phyloP scores from a whole-genome alignment of 495 filamentous ascomycete species.

The Trichoderma orchidacearum region DNA sequence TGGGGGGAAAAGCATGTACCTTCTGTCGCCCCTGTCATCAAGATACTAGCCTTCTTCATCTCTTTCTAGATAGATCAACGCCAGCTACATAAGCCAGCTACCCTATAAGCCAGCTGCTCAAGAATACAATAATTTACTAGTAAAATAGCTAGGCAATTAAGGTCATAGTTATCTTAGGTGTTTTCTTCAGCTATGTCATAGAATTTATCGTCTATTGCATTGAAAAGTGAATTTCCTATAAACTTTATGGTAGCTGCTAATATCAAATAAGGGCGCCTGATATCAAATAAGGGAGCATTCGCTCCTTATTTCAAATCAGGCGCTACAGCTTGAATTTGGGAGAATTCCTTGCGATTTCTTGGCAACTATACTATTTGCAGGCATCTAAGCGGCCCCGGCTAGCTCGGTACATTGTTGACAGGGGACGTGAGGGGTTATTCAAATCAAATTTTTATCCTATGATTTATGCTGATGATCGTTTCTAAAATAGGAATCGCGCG shows the following conservation, averaged over 20 bases:
- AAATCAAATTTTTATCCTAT: no score
- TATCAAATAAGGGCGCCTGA: no score
- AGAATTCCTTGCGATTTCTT: background rate
- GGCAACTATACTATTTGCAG: background rate
- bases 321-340: background rate
- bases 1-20: no score
- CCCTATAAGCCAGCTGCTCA: no score
- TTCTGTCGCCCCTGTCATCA: no score
- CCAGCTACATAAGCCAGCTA: no score
- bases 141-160: background rate
- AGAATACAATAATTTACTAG: background rate
- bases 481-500: no score
- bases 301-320: background rate
- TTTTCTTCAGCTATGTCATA: background rate
- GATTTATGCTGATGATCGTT: background rate
- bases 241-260: background rate
- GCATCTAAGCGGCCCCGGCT: background rate
- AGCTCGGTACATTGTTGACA: background rate
- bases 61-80: background rate
- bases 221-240: background rate
- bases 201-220: background rate
- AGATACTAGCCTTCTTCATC: no score
- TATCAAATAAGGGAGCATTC: background rate
- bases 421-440: no score
- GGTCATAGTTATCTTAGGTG: no score